phyloP scores from a whole-genome alignment of 768 basidiomycete genomes.

The Arthromyces matolae region DNA sequence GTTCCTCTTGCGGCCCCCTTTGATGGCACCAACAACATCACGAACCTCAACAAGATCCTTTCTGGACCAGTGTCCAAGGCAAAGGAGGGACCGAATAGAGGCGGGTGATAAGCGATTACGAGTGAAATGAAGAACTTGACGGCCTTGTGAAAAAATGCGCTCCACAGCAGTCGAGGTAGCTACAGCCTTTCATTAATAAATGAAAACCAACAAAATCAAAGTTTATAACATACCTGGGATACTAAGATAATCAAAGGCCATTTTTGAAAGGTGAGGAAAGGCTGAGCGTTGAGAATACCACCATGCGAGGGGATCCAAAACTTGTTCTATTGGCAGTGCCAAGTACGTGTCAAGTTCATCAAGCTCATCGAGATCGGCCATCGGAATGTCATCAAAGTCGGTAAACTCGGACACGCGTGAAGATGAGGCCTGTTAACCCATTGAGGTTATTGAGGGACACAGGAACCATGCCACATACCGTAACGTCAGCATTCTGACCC shows the following conservation, averaged over 20 bases:
- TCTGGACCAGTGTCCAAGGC: background rate
- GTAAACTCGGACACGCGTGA: background rate
- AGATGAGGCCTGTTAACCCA: background rate
- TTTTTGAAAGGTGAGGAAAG: conserved; percentile 24
- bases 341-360: too few relatives aligned
- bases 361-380: background rate
- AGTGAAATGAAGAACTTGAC: conserved; percentile 1
- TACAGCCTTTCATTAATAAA: background rate
- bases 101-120: background rate
- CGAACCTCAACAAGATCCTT: background rate
- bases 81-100: too few relatives aligned
- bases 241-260: conserved; percentile 27
- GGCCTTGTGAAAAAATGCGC: too few relatives aligned
- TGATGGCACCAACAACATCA: background rate
- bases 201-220: background rate
- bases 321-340: background rate
- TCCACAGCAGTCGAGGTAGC: conserved; percentile 3
- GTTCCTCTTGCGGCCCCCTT: background rate
- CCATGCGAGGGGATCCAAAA: background rate
- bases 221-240: conserved; percentile 19
- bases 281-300: too few relatives aligned
- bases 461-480: background rate
- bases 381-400: background rate
- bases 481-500: background rate
- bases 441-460: background rate